A percentile compares a stretch with the other conserved stretches of the same genome.
These are phyloP conservation scores for Fusarium scirpi DNA, from an alignment of 2,329 filamentous ascomycete species.

Conservation along the genomic window DNA sequence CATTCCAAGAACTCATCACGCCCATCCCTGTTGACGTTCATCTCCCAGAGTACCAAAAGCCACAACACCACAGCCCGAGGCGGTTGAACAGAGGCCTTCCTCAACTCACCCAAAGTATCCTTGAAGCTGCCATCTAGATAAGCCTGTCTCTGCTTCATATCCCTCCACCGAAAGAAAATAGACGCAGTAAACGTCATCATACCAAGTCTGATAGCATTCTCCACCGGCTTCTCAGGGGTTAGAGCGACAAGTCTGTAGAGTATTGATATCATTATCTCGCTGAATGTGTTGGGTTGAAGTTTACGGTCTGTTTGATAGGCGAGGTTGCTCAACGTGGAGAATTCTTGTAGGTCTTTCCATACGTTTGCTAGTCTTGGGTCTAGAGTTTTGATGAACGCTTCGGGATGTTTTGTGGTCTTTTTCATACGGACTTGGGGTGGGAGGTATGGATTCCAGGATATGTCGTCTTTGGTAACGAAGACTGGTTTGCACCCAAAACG, in stretches of 20 bases:
- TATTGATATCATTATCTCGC: constrained; percentile 35
- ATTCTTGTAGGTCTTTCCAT: constrained; percentile 32
- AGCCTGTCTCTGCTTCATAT: constrained; percentile 30
- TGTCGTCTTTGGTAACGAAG: constrained; percentile 10
- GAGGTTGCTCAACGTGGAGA: constrained; percentile 33
- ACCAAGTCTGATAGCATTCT: constrained; percentile 25
- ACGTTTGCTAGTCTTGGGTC: constrained; percentile 26
- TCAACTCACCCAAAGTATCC: neutral
- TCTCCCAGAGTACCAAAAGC: constrained; percentile 23
- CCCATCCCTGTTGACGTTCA: neutral
- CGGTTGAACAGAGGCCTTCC: neutral
- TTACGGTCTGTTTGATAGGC: constrained; percentile 34
- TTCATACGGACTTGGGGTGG: neutral
- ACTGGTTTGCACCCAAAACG: constrained; percentile 26
- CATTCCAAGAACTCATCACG: neutral
- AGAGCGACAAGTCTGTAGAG: constrained; percentile 35
- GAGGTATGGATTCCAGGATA: constrained; percentile 37
- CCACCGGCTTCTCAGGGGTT: neutral
- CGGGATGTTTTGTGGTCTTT: neutral
- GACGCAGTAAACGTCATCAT: constrained; percentile 23
- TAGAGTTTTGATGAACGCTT: constrained; percentile 6
- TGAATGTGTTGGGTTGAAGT: constrained; percentile 34
- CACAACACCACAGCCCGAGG: constrained; percentile 14
- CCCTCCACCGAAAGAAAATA: constrained; percentile 37
- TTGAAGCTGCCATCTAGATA: constrained; percentile 9